Evolutionary conservation across 2,329 filamentous ascomycete species (phyloP).

Genomic region (Didymella glomerata): DNA sequence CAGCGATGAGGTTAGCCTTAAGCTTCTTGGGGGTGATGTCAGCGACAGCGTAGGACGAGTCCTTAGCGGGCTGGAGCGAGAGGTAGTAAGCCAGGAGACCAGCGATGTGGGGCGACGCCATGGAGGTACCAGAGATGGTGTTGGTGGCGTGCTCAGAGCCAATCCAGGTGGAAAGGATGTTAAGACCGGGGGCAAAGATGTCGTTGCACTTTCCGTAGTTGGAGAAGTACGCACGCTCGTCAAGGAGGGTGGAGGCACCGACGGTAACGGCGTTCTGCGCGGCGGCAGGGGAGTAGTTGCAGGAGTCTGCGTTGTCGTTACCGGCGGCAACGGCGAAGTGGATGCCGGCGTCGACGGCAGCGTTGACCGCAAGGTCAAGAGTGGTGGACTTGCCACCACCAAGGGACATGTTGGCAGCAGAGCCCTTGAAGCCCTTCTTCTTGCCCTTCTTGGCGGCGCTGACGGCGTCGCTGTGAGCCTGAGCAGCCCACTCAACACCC

Average conservation of each 20-base stretch:
- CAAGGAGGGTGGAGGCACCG: conserved; percentile 89
- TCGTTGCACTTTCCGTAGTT: conserved; percentile 99
- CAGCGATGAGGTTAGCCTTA: conserved; percentile 84
- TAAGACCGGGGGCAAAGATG: conserved; percentile 96
- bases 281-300: conserved; percentile 98
- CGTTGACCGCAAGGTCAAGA: conserved; percentile 91
- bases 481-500: conserved; percentile 94
- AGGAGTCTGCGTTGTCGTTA: conserved; percentile 98
- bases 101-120: conserved; percentile 75
- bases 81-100: conserved; percentile 98
- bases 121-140: conserved; percentile 84
- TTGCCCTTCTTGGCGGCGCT: conserved; percentile 84
- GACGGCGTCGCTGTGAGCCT: conserved; percentile 77
- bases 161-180: conserved; percentile 98
- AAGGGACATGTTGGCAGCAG: conserved; percentile 98
- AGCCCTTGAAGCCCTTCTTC: conserved; percentile 98
- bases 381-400: conserved; percentile 95
- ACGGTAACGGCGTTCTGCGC: conserved; percentile 93
- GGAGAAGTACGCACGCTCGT: conserved; percentile 99
- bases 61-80: conserved; percentile 87
- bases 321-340: conserved; percentile 98
- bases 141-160: conserved; percentile 95
- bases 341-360: conserved; percentile 87
- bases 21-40: conserved; percentile 92
- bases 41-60: conserved; percentile 90